Conservation (phyloP, 495 filamentous ascomycete species). For the Neurospora hispaniola region DNA sequence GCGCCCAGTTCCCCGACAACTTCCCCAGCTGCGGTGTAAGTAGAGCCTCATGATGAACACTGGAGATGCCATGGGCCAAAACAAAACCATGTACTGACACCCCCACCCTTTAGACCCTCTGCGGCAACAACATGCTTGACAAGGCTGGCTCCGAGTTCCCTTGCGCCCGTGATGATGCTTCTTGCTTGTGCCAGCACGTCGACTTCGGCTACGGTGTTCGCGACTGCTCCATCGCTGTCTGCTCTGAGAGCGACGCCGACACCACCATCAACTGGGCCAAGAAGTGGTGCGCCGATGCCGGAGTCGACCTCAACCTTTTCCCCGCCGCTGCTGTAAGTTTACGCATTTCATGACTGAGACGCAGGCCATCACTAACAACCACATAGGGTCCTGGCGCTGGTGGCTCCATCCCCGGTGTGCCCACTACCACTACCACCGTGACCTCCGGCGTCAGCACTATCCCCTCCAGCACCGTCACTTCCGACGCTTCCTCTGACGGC, state of each 20-base stretch:
- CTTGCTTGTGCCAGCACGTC: conserved; percentile 59
- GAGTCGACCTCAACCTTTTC: conserved; percentile 6
- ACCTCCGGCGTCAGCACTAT: conserved; percentile 20
- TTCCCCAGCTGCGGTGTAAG: conserved; percentile 34
- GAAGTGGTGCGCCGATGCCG: conserved; percentile 21
- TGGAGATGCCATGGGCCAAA: not conserved
- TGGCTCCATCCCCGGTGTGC: conserved; percentile 1
- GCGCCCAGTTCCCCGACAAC: conserved; percentile 20
- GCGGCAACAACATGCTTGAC: conserved; percentile 61
- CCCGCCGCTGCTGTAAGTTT: conserved; percentile 19
- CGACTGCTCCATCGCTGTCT: conserved; percentile 65
- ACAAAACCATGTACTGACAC: conserved; percentile 8
- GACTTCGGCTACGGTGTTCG: conserved; percentile 67
- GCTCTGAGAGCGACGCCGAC: conserved; percentile 29
- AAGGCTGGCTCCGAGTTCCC: conserved; percentile 46
- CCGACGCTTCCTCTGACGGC: not conserved
- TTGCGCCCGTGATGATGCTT: conserved; percentile 43
- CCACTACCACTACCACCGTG: conserved; percentile 14
- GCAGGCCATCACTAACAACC: not conserved
- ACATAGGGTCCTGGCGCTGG: not conserved
- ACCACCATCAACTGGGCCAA: conserved; percentile 25
- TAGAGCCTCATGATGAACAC: conserved; percentile 10
- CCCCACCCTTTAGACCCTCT: conserved; percentile 41
- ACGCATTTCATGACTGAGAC: not conserved
- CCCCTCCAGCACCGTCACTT: conserved; percentile 10